Evolutionary conservation across 2,329 filamentous ascomycete genomes (phyloP), one percentile per base, ranked within the genome.

Genomic region (Diaporthe ilicicola): DNA sequence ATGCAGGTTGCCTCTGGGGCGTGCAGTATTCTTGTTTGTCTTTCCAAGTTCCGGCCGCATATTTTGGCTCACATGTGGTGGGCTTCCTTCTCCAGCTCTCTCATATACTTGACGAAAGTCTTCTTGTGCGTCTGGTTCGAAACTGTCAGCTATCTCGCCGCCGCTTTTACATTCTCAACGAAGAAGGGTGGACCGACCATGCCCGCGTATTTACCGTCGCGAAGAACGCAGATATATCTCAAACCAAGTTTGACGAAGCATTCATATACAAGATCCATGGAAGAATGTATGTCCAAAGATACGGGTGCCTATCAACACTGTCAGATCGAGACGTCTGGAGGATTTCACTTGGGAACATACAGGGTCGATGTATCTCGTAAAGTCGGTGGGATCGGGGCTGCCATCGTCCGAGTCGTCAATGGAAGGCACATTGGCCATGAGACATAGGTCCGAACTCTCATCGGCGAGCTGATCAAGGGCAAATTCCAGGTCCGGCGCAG

Each of bases 201-300:
- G 73, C 96, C 96, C 2, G 93, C 93, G 82, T 94, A 99, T 73
- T 90, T 90, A 29, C 96, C 96, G 74, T 97, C 91, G 69, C 89
- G 89, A 32, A 96, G 84, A 5, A 98, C 94, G 79, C 96, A 98
- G 62, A 99, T 92, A 81, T 97, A 98, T 73, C 96, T 87, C 74
- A 99, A 82, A 1, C 96, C 96, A 10, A 99, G 86, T 82, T 99
- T 99, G 64, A 94, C 93, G 80, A 98, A 99, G 77, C 94, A 95
- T 79, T 99, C 96, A 77, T 97, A 98, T 4, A 98, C 96, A 48
- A 99, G 84, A 79, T 98, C 95, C 89, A 98, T 95, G 0, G 96
- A 94, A 0, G 93, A 96, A 75, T 91, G 90, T 37, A 97, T 93
- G 77, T 99, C 96, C 29, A 99, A 85, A 15, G 95, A 89, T 17